A percentile compares a stretch with the other conserved stretches of the same genome.
phyloP scores from a whole-genome alignment of 2,329 filamentous ascomycete species.

The Mycosphaerelloides madeirae region DNA sequence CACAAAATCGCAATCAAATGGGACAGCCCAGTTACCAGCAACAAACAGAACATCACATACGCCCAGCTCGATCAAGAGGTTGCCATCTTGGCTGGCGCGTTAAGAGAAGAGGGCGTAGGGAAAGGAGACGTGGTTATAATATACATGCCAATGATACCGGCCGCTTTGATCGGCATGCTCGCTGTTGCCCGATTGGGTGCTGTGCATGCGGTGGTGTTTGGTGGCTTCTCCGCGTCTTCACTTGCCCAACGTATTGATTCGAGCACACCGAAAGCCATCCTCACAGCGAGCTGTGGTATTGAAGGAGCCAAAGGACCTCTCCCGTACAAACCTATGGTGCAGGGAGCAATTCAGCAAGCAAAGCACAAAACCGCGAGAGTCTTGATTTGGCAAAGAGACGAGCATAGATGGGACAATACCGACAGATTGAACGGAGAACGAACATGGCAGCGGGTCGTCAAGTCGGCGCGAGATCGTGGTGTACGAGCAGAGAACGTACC shows the following conservation, averaged over 20 bases:
- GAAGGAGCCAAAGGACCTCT: constrained; percentile 77
- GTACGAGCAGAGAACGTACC: constrained; percentile 70
- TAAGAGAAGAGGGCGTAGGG: constrained; percentile 74
- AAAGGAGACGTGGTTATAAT: constrained; percentile 84
- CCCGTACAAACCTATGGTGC: constrained; percentile 71
- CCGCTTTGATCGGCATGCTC: constrained; percentile 79
- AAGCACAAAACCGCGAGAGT: constrained; percentile 66
- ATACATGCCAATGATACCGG: constrained; percentile 97
- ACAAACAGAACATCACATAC: constrained; percentile 72
- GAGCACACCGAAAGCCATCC: constrained; percentile 66
- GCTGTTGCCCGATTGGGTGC: constrained; percentile 77
- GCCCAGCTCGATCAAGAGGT: constrained; percentile 71
- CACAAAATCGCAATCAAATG: constrained; percentile 72
- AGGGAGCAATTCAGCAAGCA: constrained; percentile 65
- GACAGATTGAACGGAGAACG: constrained; percentile 63
- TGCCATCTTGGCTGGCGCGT: constrained; percentile 72
- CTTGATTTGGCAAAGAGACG: constrained; percentile 78
- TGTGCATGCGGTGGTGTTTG: constrained; percentile 88
- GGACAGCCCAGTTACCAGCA: constrained; percentile 77
- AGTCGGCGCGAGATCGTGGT: constrained; percentile 63
- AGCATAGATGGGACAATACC: constrained; percentile 69
- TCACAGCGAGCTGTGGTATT: constrained; percentile 89
- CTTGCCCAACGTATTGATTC: constrained; percentile 86
- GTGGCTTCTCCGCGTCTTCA: constrained; percentile 77
- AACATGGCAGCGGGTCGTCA: constrained; percentile 73